A percentile compares a stretch with the other conserved stretches of the same genome.
Evolutionary conservation across 2,329 filamentous ascomycete species (phyloP).

Genomic region (Stylonectria norvegica): DNA sequence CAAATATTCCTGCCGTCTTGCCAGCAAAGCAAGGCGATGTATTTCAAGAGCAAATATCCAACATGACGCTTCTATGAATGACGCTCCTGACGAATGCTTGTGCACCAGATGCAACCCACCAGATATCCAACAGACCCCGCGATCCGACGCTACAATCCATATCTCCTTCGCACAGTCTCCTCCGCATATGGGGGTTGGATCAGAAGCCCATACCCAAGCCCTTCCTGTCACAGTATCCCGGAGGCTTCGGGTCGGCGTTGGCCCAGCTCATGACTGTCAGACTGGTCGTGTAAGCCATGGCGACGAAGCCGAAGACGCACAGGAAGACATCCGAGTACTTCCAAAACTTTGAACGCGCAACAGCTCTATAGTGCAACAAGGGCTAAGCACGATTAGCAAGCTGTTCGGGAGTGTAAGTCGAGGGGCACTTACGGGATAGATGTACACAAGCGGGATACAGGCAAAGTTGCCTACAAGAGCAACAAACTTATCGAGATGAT

Average conservation of each 20-base stretch:
- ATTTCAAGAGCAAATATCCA: too few relatives aligned
- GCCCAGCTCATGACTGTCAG: slow-evolving; percentile 88
- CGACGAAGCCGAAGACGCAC: slow-evolving; percentile 75
- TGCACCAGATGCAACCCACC: slow-evolving; percentile 22
- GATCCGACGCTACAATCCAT: too few relatives aligned
- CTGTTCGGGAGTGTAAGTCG: slow-evolving; percentile 20
- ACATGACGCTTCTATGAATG: slow-evolving; percentile 1
- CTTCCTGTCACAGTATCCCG: slow-evolving; percentile 53
- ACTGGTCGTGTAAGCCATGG: slow-evolving; percentile 88
- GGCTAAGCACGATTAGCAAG: slow-evolving; percentile 55
- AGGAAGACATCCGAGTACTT: slow-evolving; percentile 70
- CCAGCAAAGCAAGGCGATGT: too few relatives aligned
- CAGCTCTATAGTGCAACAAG: slow-evolving; percentile 80
- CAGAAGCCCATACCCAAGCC: too few relatives aligned
- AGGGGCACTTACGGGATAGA: slow-evolving; percentile 95
- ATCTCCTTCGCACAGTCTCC: too few relatives aligned
- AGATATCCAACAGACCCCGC: too few relatives aligned
- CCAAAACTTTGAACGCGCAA: slow-evolving; percentile 66
- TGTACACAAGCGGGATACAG: slow-evolving; percentile 93
- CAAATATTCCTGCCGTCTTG: background rate
- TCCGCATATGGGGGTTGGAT: too few relatives aligned
- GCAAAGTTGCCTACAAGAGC: slow-evolving; percentile 95
- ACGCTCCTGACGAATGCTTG: background rate
- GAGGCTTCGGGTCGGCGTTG: slow-evolving; percentile 47
- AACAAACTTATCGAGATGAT: slow-evolving; percentile 95